Evolutionary conservation across 2,329 filamentous ascomycete species (phyloP), one percentile per base, ranked within the genome.

Genomic region (Pseudogymnoascus sp.): DNA sequence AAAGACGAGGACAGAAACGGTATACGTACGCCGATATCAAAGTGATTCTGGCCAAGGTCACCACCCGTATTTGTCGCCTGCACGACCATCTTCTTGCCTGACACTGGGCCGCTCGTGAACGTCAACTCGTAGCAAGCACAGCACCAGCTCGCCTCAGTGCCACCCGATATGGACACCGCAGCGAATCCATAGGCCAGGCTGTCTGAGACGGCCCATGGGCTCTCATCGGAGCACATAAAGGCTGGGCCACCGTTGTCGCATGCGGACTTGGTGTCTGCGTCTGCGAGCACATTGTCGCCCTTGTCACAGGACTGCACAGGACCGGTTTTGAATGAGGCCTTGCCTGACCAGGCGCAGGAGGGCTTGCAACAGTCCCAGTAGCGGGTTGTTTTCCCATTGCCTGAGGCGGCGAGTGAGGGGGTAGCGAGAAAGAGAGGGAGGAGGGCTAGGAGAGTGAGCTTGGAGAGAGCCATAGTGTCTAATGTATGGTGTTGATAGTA

Each of bases 321-420:
- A 12, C 65, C 65, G n/a, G 59, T 71, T 70, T 63, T 73, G 75
- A 71, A 84, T 78, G 41, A 76, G 65, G 81, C 83, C 72, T 88
- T 88, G 61, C 73, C 78, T 11, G 77, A 71, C 85, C 85, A 84
- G 3, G 78, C 78, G 72, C 86, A 89, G 19, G 83, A 86, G 23
- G 85, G 82, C 77, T 90, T 90, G 77, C 86, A 89, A 77, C 87
- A 89, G 72, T 89, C 86, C 81, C 83, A 82, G 71, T 81, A 83
- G 64, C 80, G 69, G 7, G 74, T 76, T 37, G 75, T 74, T 31
- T 62, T 67, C 61, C 69, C 69, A 8, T 64, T 66, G 19, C 68
- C 68, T 2, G 67, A 68, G 23, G 31, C 43, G 11, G 68, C 66
- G 49, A 65, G 64, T 1, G 66, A 59, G 4, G 63, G 55, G 39